Evolutionary conservation across 257 asterid species (phyloP).

Genomic region (Solanum tarijense): DNA sequence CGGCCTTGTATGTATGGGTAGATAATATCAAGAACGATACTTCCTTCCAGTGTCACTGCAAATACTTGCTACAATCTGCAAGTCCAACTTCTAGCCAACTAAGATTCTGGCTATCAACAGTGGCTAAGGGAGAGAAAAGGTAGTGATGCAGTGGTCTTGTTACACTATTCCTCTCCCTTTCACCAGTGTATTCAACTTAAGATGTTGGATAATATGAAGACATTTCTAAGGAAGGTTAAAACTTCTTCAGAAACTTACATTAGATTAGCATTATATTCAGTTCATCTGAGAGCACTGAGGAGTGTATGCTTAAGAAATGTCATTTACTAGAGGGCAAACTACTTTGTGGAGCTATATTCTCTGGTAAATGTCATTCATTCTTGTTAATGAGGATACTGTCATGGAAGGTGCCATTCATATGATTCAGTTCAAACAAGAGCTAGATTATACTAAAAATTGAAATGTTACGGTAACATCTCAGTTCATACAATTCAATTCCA

Average conservation of each 20-base stretch:
- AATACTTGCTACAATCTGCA: neutral
- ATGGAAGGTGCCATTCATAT: neutral
- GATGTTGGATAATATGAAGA: neutral
- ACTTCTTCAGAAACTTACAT: neutral
- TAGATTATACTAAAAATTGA: neutral
- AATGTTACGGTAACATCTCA: neutral
- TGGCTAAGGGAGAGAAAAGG: neutral
- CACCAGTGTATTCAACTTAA: neutral
- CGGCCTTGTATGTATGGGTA: neutral
- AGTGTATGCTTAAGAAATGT: neutral
- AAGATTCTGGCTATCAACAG: neutral
- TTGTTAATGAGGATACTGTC: neutral
- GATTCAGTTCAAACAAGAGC: neutral
- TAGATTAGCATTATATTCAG: neutral
- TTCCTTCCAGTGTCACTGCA: neutral
- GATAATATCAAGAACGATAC: neutral
- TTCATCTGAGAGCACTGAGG: neutral
- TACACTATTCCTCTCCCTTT: neutral
- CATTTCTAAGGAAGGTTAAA: neutral
- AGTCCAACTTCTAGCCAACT: neutral
- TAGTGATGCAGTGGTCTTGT: neutral
- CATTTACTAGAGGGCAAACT: neutral
- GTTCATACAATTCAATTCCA: neutral
- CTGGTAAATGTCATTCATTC: neutral
- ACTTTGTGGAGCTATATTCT: neutral